Base-by-base conservation (phyloP, 108 stramenopile genomes). In the Skeletonema tropicum region DNA sequence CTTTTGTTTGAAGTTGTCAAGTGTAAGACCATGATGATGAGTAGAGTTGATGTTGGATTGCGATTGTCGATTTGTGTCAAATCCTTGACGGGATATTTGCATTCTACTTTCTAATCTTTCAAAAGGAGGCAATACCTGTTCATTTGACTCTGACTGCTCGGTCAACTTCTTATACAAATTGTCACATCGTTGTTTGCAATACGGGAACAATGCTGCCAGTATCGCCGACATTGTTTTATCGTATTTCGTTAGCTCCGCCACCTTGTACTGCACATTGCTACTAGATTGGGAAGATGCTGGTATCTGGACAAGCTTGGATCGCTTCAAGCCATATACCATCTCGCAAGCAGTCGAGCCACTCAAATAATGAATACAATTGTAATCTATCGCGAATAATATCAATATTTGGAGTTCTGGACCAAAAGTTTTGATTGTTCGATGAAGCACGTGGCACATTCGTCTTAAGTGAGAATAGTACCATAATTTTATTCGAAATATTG, bases 261-360 rank as follows among this genome's bases (percentile, higher is more conserved):
- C 66, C 21, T 29, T 64, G 33, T 74, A 36, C 70, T 80, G 66
- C 26, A 13, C 33, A 17, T 19, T 30, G 9, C 61, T 30, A 7
- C 55, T 39, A n/a, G 9, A 57, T 70, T 26, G 67, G 67, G 52
- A 46, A 30, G 25, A 42, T 38, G 31, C 58, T 48, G 19, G 39
- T 31, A 41, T 15, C 38, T 46, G 68, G 31, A 70, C 77, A 32
- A 90, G 29, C 66, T 91, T 87, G 15, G 82, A 86, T 33, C 90
- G 80, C 66, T 76, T 85, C 57, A 83, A 83, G 26, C 89, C 88
- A 62, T 92, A 90, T 19, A 92, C 63, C 59, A 89, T 68, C 74
- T 94, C 93, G 42, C 89, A 73, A n/a, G 83, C 74, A 12, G 90
- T 87, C 10, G 90, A 89, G 36, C 83, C 87, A 13, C 83, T 33